Conservation (phyloP, 176 grass and related monocot genomes). For the Zoysia pacifica region DNA sequence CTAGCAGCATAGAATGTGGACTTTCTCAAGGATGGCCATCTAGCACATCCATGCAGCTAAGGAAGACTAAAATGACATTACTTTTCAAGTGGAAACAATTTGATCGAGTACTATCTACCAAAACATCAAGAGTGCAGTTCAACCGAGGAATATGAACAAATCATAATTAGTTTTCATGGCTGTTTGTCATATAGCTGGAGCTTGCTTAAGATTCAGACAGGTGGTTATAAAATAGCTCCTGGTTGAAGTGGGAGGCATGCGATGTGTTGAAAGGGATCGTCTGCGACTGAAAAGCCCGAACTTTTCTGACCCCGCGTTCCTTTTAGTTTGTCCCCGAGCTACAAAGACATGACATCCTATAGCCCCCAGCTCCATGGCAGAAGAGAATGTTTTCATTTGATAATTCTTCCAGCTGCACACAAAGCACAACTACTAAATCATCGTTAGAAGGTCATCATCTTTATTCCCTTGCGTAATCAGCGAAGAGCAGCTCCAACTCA, state of each 20-base stretch:
- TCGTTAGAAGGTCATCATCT: not conserved
- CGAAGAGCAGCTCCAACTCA: not conserved
- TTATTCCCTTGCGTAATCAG: not conserved
- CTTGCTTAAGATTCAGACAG: not conserved
- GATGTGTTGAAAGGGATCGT: not conserved
- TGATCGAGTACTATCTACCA: too few species aligned
- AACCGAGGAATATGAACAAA: too few species aligned
- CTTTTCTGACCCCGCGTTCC: not conserved
- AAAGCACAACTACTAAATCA: not conserved
- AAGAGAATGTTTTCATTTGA: not conserved
- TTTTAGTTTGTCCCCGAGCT: not conserved
- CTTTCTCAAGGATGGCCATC: not conserved
- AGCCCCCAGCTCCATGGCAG: not conserved
- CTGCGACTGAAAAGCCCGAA: not conserved
- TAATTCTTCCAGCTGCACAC: not conserved
- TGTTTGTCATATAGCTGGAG: too few species aligned
- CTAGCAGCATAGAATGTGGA: not conserved
- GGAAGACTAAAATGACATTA: not conserved
- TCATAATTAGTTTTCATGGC: too few species aligned
- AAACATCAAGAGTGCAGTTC: too few species aligned
- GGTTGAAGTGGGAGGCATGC: not conserved
- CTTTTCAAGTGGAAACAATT: not conserved
- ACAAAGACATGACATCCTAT: not conserved
- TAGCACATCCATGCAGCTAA: not conserved
- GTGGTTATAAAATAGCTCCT: not conserved